Conservation (phyloP, 1,139 yeast species). For the Kurtzmaniella quercitrusa region DNA sequence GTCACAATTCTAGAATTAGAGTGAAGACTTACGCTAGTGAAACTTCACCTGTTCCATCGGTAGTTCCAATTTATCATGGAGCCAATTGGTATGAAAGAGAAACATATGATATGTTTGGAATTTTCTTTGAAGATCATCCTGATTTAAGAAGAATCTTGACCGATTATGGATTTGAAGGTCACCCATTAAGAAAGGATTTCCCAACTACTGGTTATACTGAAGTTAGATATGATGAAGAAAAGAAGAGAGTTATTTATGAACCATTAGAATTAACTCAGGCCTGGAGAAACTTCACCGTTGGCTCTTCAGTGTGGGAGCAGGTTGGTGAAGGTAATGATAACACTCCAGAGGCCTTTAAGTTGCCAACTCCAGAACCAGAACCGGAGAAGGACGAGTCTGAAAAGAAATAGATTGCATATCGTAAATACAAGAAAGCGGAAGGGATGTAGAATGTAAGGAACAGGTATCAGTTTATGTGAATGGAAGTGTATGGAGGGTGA, state of each 20-base stretch:
- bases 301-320: conserved; percentile 88
- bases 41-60: conserved; percentile 75
- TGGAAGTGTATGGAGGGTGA: no score
- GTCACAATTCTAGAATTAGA: conserved; percentile 83
- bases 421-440: background rate
- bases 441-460: background rate
- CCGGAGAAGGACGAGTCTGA: conserved; percentile 43
- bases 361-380: conserved; percentile 81
- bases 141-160: conserved; percentile 88
- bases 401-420: conserved; percentile 4
- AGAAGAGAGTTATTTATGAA: conserved; percentile 84
- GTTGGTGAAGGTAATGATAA: conserved; percentile 84
- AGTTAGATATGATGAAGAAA: conserved; percentile 86
- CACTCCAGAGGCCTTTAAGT: conserved; percentile 75
- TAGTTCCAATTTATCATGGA: conserved; percentile 68
- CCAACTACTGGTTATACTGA: conserved; percentile 91
- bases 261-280: conserved; percentile 90
- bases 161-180: conserved; percentile 91
- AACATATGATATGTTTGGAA: conserved; percentile 80
- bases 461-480: no score
- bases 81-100: conserved; percentile 92
- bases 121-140: conserved; percentile 85
- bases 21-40: conserved; percentile 88
- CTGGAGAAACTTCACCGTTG: conserved; percentile 85
- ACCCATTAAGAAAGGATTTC: conserved; percentile 88